Evolutionary conservation across 768 basidiomycete species (phyloP), one percentile per base, ranked within the genome.

Genomic region (Exsudoporus frostii): DNA sequence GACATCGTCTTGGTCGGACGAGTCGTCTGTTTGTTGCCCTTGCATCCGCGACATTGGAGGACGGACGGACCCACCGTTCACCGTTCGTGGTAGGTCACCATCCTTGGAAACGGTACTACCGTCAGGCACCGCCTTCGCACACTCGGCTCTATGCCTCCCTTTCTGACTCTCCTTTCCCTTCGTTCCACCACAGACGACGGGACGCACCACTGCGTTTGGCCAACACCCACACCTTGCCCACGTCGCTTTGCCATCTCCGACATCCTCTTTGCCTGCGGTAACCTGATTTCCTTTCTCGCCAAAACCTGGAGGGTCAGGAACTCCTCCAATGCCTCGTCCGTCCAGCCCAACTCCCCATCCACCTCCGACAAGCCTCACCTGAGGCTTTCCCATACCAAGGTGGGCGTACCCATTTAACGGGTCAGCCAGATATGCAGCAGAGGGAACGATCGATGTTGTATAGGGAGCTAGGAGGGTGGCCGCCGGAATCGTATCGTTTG

Each of bases 341-440:
- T 98, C 94, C 25, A 98, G 73, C 1, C 88, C 86, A 6, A 95
- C 64, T 54, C 85, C 85, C 45, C 93, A 75, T 0, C 91, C 92
- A 0, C 83, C 83, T 0, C 86, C 88, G 2, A 97, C 66, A 14
- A 89, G 75, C 55, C 91, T 87, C 0, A 96, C 92, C 57, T 83
- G 85, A 0, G 88, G 88, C 64, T 92, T 93, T 30, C 91, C 88
- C 72, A 88, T 80, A 10, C 93, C 92, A 17, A 85, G 76, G 55
- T 85, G 83, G 0, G 85, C 82, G 62, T 96, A 97, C n/a, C 86
- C 87, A 63, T 94, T 96, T 57, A 91, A 79, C 0, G 91, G 88
- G 61, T 94, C 89, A 4, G 76, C 66, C 27, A 92, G 77, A 69
- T 97, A 97, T 1, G 75, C 64, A 0, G 84, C 73, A 19, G 83